Conservation (phyloP, 768 basidiomycete genomes). For the Clavaria fumosa region DNA sequence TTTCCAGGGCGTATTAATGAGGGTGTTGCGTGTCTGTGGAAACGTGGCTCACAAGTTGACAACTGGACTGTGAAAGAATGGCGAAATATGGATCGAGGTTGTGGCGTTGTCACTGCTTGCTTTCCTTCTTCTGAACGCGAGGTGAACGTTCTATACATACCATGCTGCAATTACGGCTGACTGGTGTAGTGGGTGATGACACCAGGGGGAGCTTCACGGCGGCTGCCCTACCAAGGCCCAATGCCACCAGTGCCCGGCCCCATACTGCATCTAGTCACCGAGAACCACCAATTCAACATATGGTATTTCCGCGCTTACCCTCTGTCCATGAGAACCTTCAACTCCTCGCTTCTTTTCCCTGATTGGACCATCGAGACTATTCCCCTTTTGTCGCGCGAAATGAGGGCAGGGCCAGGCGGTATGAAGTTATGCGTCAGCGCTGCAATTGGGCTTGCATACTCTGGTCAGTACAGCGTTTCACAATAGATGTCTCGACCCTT, state of each 20-base stretch:
- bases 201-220: constrained; percentile 28
- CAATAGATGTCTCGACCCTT: too few relatives aligned
- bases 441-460: constrained; percentile 43
- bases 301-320: constrained; percentile 36
- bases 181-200: constrained; percentile 36
- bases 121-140: constrained; percentile 51
- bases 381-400: constrained; percentile 18
- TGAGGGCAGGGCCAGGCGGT: constrained; percentile 21
- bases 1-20: constrained; percentile 45
- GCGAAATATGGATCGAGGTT: constrained; percentile 35
- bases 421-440: constrained; percentile 38
- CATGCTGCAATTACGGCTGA: not conserved
- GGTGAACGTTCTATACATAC: constrained; percentile 22
- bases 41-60: constrained; percentile 40
- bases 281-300: constrained; percentile 40
- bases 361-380: constrained; percentile 22
- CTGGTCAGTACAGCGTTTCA: constrained; percentile 27
- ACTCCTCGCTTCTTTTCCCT: constrained; percentile 31
- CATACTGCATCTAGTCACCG: constrained; percentile 49
- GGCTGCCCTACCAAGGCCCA: constrained; percentile 48
- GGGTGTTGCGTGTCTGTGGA: constrained; percentile 55
- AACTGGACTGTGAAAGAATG: constrained; percentile 43
- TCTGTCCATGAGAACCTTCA: constrained; percentile 29
- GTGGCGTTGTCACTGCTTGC: constrained; percentile 42
- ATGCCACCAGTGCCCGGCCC: constrained; percentile 33